A percentile compares a stretch with the other conserved stretches of the same genome.
These are phyloP conservation scores for Xylaria longipes DNA, from an alignment of 495 filamentous ascomycete species.

Conservation along the genomic window DNA sequence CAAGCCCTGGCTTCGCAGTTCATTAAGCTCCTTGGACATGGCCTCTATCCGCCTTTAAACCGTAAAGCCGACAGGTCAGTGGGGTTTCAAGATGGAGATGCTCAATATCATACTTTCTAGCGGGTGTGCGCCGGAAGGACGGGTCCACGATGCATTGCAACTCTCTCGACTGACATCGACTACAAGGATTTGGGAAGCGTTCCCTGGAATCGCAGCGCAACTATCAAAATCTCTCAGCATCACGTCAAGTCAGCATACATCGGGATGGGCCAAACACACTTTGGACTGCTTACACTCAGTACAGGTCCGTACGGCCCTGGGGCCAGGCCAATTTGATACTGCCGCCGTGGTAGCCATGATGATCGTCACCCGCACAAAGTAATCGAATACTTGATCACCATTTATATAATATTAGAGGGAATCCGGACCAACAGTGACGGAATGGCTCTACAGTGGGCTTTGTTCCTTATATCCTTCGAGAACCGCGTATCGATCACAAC, in stretches of 20 bases:
- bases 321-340: slow-evolving; percentile 16
- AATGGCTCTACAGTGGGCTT: background rate
- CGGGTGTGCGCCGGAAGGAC: slow-evolving; percentile 40
- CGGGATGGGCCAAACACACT: slow-evolving; percentile 25
- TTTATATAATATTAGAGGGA: background rate
- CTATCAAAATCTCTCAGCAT: slow-evolving; percentile 22
- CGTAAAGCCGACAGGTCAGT: slow-evolving; percentile 16
- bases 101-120: slow-evolving; percentile 35
- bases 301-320: slow-evolving; percentile 31
- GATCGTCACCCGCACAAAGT: background rate
- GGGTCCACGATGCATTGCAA: slow-evolving; percentile 39
- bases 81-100: background rate
- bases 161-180: slow-evolving; percentile 37
- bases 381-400: background rate
- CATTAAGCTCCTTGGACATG: slow-evolving; percentile 42
- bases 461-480: background rate
- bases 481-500: background rate
- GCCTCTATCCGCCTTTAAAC: slow-evolving; percentile 37
- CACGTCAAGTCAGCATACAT: slow-evolving; percentile 6
- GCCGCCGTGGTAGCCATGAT: slow-evolving; percentile 2
- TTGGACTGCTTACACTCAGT: slow-evolving; percentile 46
- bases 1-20: slow-evolving; percentile 37
- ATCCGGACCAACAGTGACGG: background rate
- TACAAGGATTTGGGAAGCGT: slow-evolving; percentile 41
- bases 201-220: slow-evolving; percentile 43